Evolutionary conservation across 1,284 basidiomycete species (phyloP).

Genomic region (Thelephora terrestris): DNA sequence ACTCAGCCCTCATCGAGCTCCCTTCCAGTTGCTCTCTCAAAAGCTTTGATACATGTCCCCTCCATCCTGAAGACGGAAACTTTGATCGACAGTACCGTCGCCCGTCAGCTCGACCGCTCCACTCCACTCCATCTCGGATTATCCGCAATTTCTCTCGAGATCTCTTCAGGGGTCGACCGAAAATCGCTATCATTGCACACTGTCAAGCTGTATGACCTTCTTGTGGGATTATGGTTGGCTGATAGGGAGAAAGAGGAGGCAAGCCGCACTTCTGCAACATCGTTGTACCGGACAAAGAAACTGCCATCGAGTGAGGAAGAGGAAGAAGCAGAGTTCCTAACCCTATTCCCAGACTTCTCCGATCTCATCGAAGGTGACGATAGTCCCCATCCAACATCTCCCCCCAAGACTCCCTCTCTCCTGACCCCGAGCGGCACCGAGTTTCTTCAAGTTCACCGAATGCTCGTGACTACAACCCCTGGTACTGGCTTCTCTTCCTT

Average conservation of each 20-base stretch:
- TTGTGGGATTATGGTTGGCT: conserved; percentile 74
- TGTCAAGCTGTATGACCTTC: conserved; percentile 52
- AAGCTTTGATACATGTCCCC: conserved; percentile 45
- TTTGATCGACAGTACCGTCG: conserved; percentile 20
- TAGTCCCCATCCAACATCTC: not conserved
- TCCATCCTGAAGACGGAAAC: conserved; percentile 31
- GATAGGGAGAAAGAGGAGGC: conserved; percentile 68
- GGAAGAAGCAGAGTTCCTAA: conserved; percentile 75
- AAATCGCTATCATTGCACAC: not conserved
- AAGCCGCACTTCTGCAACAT: conserved; percentile 54
- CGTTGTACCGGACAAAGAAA: conserved; percentile 71
- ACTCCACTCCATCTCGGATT: conserved; percentile 40
- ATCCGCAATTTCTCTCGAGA: conserved; percentile 38
- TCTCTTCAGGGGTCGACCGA: conserved; percentile 23
- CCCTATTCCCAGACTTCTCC: conserved; percentile 80
- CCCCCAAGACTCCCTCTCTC: not conserved
- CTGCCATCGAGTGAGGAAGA: conserved; percentile 62
- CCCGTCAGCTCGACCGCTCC: conserved; percentile 10
- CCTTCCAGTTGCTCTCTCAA: conserved; percentile 13
- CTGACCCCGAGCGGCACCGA: not conserved
- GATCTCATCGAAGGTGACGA: conserved; percentile 37
- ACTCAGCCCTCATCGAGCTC: conserved; percentile 10
- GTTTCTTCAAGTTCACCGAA: not conserved
- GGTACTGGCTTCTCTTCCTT: not conserved
- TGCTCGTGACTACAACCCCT: not conserved